Evolutionary conservation across 129 eudicot species (phyloP).

Genomic region (Pulicaria dysenterica): DNA sequence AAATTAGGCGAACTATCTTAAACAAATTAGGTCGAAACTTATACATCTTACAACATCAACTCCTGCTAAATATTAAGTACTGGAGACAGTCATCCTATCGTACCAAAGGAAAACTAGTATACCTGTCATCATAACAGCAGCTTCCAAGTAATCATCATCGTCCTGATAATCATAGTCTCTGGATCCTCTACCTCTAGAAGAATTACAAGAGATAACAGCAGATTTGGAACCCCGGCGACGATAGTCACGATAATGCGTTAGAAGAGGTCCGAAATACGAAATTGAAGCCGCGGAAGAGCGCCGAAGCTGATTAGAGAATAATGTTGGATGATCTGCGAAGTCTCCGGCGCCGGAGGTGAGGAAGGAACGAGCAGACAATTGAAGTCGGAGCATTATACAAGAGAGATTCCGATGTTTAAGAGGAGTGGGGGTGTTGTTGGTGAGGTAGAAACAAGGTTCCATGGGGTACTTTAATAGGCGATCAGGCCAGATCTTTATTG

Average conservation of each 20-base stretch:
- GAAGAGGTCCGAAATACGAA: conserved; percentile 24
- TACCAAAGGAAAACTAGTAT: background rate
- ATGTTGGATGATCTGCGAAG: conserved; percentile 37
- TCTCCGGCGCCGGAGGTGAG: conserved; percentile 34
- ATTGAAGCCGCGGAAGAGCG: conserved; percentile 18
- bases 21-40: conserved; percentile 10
- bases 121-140: conserved; percentile 65
- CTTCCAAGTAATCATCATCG: conserved; percentile 58
- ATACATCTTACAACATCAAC: background rate
- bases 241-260: background rate
- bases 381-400: conserved; percentile 41
- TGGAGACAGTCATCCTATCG: background rate
- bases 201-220: conserved; percentile 34
- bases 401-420: conserved; percentile 7
- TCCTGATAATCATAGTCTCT: conserved; percentile 22
- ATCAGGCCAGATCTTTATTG: conserved; percentile 5
- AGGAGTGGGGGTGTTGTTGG: conserved; percentile 14
- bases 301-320: conserved; percentile 7
- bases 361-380: conserved; percentile 27
- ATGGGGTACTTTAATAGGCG: background rate
- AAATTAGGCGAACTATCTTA: conserved; percentile 12
- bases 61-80: background rate
- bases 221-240: conserved; percentile 30
- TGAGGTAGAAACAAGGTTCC: conserved; percentile 30
- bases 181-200: conserved; percentile 38